Evolutionary conservation across 1,139 yeast genomes (phyloP), one percentile per base, ranked within the genome.

Genomic region (Zhuliangozyma blackwelliae): DNA sequence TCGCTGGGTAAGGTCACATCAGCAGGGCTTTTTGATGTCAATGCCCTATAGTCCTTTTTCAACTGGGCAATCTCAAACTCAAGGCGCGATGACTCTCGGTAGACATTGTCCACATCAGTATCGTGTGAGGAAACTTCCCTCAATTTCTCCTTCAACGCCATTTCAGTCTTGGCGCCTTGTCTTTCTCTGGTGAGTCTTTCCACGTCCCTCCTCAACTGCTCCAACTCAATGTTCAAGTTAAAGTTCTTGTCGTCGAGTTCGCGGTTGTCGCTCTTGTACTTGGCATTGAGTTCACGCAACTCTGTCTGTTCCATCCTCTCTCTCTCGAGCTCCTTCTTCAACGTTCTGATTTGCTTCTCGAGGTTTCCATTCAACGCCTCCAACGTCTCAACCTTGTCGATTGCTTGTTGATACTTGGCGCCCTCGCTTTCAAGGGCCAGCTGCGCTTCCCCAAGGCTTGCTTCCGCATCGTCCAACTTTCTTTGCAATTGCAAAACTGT

Each of bases 91-190:
- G 41, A 39, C 27, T 39, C 43, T 20, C 20, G 30, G 27, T 25
- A 39, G 11, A 37, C 32, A 7, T n/a, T 7, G 9, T 39, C 29
- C 7, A 37, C 22, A 12, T 33, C 39, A n/a, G 23, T 25, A 11
- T 35, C 41, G n/a, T 35, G 26, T 3, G 28, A 21, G 25, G 27
- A 31, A 21, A 31, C 31, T 5, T 33, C 20, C 28, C 40, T 35
- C 12, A 43, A 40, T 27, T 33, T 34, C n/a, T 39, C 45, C 26
- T 40, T 31, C 10, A 43, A 33, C 19, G 35, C 33, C 39, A 41
- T 32, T 33, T 40, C 45, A 2, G 32, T 27, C 11, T 32, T 33
- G 12, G 40, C 28, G n/a, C 25, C 29, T 13, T 28, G 33, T 21
- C 31, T 40, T 26, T 33, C 34, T 21, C 30, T 22, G 3, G 22